Evolutionary conservation across 2,329 filamentous ascomycete species (phyloP), one percentile per base, ranked within the genome.

Genomic region (Venturia oleaginea): DNA sequence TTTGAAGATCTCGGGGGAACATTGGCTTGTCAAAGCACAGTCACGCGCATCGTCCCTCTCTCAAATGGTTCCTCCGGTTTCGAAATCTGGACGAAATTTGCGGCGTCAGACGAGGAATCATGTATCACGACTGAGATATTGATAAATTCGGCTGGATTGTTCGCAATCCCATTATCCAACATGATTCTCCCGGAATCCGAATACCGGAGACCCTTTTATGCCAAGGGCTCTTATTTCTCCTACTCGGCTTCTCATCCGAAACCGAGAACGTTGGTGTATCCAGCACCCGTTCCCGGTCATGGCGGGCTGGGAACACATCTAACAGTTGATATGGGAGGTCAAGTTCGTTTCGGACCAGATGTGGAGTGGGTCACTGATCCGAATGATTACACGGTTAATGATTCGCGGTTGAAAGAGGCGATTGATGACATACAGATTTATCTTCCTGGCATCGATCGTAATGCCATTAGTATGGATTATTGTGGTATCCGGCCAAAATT

Each of bases 181-280:
- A 87, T 92, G 83, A 84, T 97, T 43, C 81, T 91, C 0, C 86
- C 87, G 0, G 38, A 69, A 0, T 74, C 78, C 0, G 76, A 82
- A 5, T 85, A 85, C 61, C 78, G 79, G 46, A 83, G 76, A 30
- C 83, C 91, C 5, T 90, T 84, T 79, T 97, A 89, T 76, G 93
- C 93, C 66, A 99, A 99, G 78, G 94, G 94, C 0, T 93, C 91
- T 66, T 99, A 99, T 79, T 97, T 95, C 78, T 89, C 88, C 37
- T 97, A 97, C 78, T 76, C 82, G 0, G 79, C 85, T 1, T 84
- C 86, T 0, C 72, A 72, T 0, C 92, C 91, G 0, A 81, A 77
- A 48, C 85, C 92, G 13, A 79, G 77, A 1, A 90, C 89, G 0
- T 84, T 99, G 27, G 81, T 99, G 61, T 99, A 97, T 72, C 94